phyloP scores from a whole-genome alignment of 768 basidiomycete genomes.

The Leccinum ochraceum region DNA sequence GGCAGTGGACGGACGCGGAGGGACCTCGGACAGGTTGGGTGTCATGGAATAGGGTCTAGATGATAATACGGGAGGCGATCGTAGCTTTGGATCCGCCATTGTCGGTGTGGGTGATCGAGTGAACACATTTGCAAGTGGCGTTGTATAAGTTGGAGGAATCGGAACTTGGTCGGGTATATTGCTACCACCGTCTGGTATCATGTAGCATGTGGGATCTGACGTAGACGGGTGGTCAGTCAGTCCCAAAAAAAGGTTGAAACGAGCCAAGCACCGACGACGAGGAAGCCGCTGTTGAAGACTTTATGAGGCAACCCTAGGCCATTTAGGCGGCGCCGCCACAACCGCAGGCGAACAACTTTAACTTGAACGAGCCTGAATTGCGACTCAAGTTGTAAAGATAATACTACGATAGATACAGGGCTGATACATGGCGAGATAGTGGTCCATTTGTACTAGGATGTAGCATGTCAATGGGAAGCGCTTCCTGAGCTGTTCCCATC shows the following conservation, averaged over 20 bases:
- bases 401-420: conserved; percentile 2
- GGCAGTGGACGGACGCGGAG: conserved; percentile 30
- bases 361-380: background rate
- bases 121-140: conserved; percentile 20
- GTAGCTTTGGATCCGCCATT: conserved; percentile 11
- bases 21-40: conserved; percentile 12
- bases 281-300: background rate
- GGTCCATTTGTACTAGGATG: conserved; percentile 8
- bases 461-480: conserved; percentile 16
- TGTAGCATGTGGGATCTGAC: conserved; percentile 30
- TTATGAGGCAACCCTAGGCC: background rate
- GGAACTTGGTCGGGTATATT: conserved; percentile 12
- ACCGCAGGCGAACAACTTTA: background rate
- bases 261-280: conserved; percentile 9
- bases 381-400: background rate
- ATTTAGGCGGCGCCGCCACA: conserved; percentile 10
- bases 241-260: background rate
- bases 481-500: conserved; percentile 30
- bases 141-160: conserved; percentile 7
- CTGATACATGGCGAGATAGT: conserved; percentile 21
- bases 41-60: conserved; percentile 14
- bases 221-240: background rate
- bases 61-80: conserved; percentile 5
- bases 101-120: conserved; percentile 14
- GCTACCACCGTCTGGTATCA: conserved; percentile 24